phyloP scores from a whole-genome alignment of 768 basidiomycete species.

The Leccinellum luteum region DNA sequence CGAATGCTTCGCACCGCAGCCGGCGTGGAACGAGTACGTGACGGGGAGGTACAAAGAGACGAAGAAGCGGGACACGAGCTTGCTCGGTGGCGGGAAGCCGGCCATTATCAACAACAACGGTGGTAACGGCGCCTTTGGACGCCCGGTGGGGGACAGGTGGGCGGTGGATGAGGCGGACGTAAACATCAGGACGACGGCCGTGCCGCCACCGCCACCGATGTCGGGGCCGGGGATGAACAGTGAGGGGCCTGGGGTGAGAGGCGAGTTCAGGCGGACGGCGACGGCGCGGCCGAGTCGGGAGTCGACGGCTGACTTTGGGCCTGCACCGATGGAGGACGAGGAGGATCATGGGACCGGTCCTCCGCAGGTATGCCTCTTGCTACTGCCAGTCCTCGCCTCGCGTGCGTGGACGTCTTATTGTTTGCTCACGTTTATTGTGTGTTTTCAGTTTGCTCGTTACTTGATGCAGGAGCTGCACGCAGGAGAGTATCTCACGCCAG shows the following conservation, averaged over 20 bases:
- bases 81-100: constrained; percentile 87
- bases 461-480: constrained; percentile 71
- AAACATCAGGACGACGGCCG: constrained; percentile 30
- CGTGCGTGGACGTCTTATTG: neutral
- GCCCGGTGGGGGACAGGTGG: constrained; percentile 45
- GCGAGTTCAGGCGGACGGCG: constrained; percentile 57
- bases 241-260: constrained; percentile 35
- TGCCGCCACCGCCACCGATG: constrained; percentile 6
- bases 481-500: constrained; percentile 53
- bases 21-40: constrained; percentile 89
- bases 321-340: constrained; percentile 47
- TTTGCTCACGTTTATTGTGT: neutral
- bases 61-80: constrained; percentile 72
- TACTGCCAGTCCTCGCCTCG: neutral
- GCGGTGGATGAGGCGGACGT: constrained; percentile 68
- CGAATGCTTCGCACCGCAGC: constrained; percentile 64
- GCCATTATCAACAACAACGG: constrained; percentile 43
- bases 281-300: constrained; percentile 43
- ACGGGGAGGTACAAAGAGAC: constrained; percentile 82
- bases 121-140: neutral
- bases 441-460: constrained; percentile 71
- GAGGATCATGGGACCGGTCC: constrained; percentile 43
- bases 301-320: constrained; percentile 66
- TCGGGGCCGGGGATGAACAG: neutral
- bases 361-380: constrained; percentile 38